Percentiles rank a stretch among this genome's conserved stretches.
phyloP scores from a whole-genome alignment of 306 rosid genomes.

The Medicago arabica region DNA sequence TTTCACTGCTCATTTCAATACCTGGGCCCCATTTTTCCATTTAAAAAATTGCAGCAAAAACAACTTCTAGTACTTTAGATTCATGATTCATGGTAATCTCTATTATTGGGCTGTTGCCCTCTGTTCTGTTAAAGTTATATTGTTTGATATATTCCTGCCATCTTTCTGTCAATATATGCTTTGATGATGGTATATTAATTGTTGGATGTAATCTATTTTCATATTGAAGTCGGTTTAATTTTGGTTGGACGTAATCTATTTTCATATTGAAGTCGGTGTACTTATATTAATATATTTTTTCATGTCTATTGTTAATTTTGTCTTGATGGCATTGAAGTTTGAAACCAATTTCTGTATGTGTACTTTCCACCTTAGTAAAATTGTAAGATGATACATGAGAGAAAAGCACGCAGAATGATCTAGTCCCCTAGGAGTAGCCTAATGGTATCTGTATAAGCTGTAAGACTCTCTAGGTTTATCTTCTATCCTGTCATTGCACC shows the following conservation, averaged over 20 bases:
- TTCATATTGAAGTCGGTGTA: background rate
- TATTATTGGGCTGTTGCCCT: conserved; percentile 7
- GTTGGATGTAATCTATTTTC: too few species aligned
- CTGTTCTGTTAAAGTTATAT: background rate
- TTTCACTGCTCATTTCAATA: conserved; percentile 10
- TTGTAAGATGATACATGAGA: background rate
- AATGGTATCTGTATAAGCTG: conserved; percentile 7
- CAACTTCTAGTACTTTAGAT: background rate
- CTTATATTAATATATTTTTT: background rate
- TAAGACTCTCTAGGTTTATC: conserved; percentile 17
- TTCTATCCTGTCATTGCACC: conserved; percentile 12
- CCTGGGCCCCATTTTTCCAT: background rate
- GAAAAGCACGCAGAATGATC: conserved; percentile 2
- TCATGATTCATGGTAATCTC: background rate
- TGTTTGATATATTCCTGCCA: conserved; percentile 19
- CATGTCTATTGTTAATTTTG: conserved; percentile 15
- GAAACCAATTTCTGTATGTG: background rate
- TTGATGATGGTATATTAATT: background rate
- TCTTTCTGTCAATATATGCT: conserved; percentile 5
- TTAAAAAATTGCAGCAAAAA: background rate
- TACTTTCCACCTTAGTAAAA: conserved; percentile 18
- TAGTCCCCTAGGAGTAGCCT: conserved; percentile 21
- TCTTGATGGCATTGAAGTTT: conserved; percentile 18
- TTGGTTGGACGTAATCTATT: too few species aligned
- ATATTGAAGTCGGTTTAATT: conserved; percentile 11